Base-by-base conservation (phyloP, 345 rosid genomes). In the Acer negundo region DNA sequence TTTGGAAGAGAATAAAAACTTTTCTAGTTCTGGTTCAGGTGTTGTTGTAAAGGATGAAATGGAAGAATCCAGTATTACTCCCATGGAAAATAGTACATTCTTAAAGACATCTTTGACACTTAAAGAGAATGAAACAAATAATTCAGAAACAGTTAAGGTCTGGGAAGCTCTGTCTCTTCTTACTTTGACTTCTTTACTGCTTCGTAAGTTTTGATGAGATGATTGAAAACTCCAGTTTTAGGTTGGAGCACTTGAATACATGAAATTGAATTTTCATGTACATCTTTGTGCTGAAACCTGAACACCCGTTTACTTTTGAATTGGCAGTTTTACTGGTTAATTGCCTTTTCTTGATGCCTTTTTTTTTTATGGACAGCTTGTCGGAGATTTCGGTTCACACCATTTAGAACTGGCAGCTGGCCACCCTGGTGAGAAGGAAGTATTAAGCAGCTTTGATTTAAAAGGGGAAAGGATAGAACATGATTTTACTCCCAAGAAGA, bases 71-170 rank as follows among this genome's bases (percentile, higher is more conserved):
- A 49, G 55, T 69, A 40, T 65, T 59, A 68, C 58, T 67, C 65
- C 42, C 20, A 40, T 22, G 53, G 87, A 72, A 19, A 59, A 68
- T 53, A 35, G 59, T 70, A 20, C 59, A 3, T 61, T 73, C 62
- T 69, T 44, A 28, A 69, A 79, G 44, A 53, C 81, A 65, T 78
- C 72, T 44, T 72, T 73, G 68, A 78, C 58, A 78, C 76, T 80
- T 87, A 84, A 74, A 44, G 85, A 78, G 79, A 79, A 79, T 28
- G 76, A 65, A 68, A 26, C 82, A 59, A 68, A 78, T 72, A 56
- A 65, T 67, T 55, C 78, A 11, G 55, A 46, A 74, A 79, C 76
- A 75, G 82, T 77, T 67, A 72, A 87, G 89, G 83, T 89, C 67
- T 72, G 70, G 55, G 67, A 73, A 9, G 51, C 72, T 31, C 70